These are phyloP conservation scores for Clonostachys rosea DNA, from an alignment of 2,329 filamentous ascomycete genomes.

Conservation along the genomic window DNA sequence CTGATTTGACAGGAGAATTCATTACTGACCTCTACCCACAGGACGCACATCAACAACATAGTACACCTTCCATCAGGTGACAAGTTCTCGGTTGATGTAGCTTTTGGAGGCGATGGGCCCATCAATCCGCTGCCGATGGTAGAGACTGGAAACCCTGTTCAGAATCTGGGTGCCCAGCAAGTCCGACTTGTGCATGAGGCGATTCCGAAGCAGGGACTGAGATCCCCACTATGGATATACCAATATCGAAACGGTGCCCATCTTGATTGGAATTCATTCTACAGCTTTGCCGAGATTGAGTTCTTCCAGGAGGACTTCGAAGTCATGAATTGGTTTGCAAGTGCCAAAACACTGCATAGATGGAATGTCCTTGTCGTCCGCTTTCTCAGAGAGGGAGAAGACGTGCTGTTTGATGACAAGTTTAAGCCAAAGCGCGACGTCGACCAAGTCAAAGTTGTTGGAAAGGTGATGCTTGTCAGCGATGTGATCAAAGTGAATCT, in stretches of 20 bases:
- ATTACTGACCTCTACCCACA: neutral
- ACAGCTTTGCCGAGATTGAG: slow-evolving; percentile 62
- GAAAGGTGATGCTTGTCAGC: slow-evolving; percentile 43
- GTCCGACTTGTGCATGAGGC: slow-evolving; percentile 45
- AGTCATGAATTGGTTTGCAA: slow-evolving; percentile 9
- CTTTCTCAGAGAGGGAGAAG: slow-evolving; percentile 1
- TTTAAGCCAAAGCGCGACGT: no score
- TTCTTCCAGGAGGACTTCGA: slow-evolving; percentile 30
- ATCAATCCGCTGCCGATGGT: slow-evolving; percentile 51
- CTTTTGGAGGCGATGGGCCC: slow-evolving; percentile 61
- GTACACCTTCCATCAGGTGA: slow-evolving; percentile 44
- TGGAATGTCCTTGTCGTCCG: slow-evolving; percentile 5
- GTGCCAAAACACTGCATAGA: slow-evolving; percentile 3
- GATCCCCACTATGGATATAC: slow-evolving; percentile 54
- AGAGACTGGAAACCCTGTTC: slow-evolving; percentile 24
- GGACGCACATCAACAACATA: slow-evolving; percentile 56
- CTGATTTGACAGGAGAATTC: neutral
- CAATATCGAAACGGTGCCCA: slow-evolving; percentile 46
- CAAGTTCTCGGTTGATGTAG: slow-evolving; percentile 54
- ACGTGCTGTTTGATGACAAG: neutral
- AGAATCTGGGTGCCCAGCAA: slow-evolving; percentile 49
- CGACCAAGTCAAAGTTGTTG: slow-evolving; percentile 33
- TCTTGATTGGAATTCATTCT: slow-evolving; percentile 54
- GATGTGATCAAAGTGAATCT: slow-evolving; percentile 45
- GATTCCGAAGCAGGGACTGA: slow-evolving; percentile 34